These are phyloP conservation scores for Neospora caninum DNA, from an alignment of 169 alveolate species.

Conservation along the genomic window DNA sequence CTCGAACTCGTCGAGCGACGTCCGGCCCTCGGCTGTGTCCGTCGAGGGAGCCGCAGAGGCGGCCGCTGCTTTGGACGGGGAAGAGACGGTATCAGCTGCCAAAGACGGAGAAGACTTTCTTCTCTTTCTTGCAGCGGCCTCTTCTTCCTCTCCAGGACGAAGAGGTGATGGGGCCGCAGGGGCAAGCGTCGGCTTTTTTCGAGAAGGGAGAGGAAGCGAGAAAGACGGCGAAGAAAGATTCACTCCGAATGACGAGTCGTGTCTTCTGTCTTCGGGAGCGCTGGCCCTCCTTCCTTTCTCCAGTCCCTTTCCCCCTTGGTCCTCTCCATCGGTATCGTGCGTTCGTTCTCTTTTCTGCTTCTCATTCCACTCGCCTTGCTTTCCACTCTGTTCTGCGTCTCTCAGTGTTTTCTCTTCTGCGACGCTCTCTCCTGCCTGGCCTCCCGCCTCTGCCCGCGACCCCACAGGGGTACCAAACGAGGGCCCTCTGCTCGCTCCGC, in stretches of 20 bases:
- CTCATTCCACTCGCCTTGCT: too few relatives aligned
- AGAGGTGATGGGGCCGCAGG: not conserved
- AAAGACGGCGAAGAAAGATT: not conserved
- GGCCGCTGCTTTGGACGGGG: too few relatives aligned
- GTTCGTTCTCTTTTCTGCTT: too few relatives aligned
- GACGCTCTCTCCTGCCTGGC: not conserved
- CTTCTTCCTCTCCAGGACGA: not conserved
- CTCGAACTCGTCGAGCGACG: not conserved
- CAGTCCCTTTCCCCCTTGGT: not conserved
- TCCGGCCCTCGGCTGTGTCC: not conserved
- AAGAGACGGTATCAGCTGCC: too few relatives aligned
- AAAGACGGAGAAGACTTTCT: not conserved
- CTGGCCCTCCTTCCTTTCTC: not conserved
- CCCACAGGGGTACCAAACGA: not conserved
- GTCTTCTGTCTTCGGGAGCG: not conserved
- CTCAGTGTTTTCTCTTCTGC: not conserved
- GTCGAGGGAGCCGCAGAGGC: too few relatives aligned
- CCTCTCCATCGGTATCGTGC: too few relatives aligned
- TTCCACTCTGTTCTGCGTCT: too few relatives aligned
- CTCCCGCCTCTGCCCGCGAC: not conserved
- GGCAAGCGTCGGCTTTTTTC: not conserved
- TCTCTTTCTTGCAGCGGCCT: not conserved
- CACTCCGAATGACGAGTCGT: not conserved
- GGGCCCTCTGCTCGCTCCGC: not conserved
- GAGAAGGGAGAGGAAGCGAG: not conserved